Percentiles rank a stretch among this genome's conserved stretches.
These are phyloP conservation scores for Homolaphlyctis polyrhiza DNA, from an alignment of 371 early-diverging fungal genomes.

Conservation along the genomic window DNA sequence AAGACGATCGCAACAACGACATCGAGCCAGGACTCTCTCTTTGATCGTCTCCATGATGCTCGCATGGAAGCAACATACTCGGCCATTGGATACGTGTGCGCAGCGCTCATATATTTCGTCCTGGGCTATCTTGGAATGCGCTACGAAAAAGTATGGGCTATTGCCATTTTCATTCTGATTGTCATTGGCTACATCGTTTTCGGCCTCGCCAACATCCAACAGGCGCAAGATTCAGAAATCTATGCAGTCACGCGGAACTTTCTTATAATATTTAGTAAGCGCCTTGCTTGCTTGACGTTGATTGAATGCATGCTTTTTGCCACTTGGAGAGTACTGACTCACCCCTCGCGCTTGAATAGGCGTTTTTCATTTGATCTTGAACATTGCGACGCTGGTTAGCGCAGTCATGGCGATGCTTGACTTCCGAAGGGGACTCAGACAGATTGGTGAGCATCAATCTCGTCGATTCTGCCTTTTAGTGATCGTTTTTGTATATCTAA, in stretches of 20 bases:
- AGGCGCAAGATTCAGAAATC: background rate
- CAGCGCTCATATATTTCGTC: slow-evolving; percentile 10
- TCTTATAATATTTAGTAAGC: background rate
- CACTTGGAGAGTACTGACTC: background rate
- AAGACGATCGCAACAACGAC: background rate
- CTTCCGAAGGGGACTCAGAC: background rate
- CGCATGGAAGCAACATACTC: background rate
- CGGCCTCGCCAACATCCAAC: background rate
- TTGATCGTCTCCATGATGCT: too few species aligned
- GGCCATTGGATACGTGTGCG: slow-evolving; percentile 3
- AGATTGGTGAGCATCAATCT: background rate
- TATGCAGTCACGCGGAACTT: background rate
- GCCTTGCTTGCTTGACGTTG: background rate
- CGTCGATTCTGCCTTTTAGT: too few species aligned
- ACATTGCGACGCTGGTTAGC: background rate
- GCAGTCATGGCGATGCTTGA: background rate
- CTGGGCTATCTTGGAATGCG: slow-evolving; percentile 16
- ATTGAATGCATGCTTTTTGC: background rate
- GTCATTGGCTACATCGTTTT: slow-evolving; percentile 4
- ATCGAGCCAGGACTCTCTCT: background rate
- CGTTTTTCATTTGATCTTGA: background rate
- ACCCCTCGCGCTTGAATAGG: background rate
- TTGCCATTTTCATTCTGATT: slow-evolving; percentile 12
- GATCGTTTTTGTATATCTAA: background rate
- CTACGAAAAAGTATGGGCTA: slow-evolving; percentile 2